Evolutionary conservation across 345 rosid genomes (phyloP).

Genomic region (Xanthoceras sorbifolium): DNA sequence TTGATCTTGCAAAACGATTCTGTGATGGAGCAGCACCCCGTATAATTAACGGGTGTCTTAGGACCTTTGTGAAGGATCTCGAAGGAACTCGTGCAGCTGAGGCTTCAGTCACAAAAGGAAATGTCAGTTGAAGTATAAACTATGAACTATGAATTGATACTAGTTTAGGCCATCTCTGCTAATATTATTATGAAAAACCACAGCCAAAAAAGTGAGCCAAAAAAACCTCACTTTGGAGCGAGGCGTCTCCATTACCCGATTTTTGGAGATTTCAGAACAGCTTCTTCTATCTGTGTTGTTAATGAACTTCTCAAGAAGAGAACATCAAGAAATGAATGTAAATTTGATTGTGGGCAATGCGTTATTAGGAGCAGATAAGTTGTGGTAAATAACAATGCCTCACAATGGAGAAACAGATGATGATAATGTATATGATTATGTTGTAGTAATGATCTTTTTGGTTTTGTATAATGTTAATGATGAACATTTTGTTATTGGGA

Average conservation of each 20-base stretch:
- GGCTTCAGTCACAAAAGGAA: constrained; percentile 35
- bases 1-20: constrained; percentile 95
- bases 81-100: constrained; percentile 29
- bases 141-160: constrained; percentile 2
- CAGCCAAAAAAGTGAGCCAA: too few relatives aligned
- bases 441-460: constrained; percentile 6
- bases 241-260: background rate
- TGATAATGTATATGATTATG: constrained; percentile 23
- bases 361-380: too few relatives aligned
- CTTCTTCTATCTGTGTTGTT: background rate
- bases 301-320: background rate
- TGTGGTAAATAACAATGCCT: background rate
- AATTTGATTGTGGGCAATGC: background rate
- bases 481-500: background rate
- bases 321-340: background rate
- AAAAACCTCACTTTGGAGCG: background rate
- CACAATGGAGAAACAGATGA: constrained; percentile 11
- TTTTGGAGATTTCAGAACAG: background rate
- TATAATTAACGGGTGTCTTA: constrained; percentile 82
- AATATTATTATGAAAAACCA: too few relatives aligned
- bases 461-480: background rate
- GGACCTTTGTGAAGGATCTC: constrained; percentile 71
- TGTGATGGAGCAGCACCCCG: constrained; percentile 96
- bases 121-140: constrained; percentile 22
- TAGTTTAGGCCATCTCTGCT: constrained; percentile 1